These are phyloP conservation scores for Yueomyces sinensis DNA, from an alignment of 805 yeast genomes.

Conservation along the genomic window DNA sequence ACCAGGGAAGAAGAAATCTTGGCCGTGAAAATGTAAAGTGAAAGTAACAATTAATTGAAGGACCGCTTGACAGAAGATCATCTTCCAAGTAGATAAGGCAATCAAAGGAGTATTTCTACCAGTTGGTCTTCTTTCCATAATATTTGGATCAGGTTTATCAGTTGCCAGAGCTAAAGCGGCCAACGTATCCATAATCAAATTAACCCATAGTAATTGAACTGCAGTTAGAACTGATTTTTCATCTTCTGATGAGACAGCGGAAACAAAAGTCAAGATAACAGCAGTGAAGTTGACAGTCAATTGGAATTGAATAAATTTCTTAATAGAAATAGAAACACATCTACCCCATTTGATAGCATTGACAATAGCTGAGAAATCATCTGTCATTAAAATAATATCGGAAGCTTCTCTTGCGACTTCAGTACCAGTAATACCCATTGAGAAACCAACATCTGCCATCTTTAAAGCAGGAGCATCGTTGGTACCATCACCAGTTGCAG, in stretches of 20 bases:
- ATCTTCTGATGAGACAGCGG: constrained; percentile 74
- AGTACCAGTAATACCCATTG: constrained; percentile 98
- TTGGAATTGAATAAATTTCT: constrained; percentile 93
- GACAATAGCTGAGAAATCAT: constrained; percentile 88
- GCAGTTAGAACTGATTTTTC: constrained; percentile 89
- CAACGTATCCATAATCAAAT: constrained; percentile 93
- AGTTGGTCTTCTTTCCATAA: constrained; percentile 70
- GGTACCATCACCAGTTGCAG: constrained; percentile 99
- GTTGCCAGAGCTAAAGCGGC: constrained; percentile 98
- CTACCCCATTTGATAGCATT: constrained; percentile 98
- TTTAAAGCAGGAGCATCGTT: constrained; percentile 98
- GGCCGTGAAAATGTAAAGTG: constrained; percentile 69
- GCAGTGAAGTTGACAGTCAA: constrained; percentile 95
- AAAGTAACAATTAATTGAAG: constrained; percentile 75
- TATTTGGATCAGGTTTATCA: constrained; percentile 81
- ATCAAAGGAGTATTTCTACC: constrained; percentile 72
- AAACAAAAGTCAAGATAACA: constrained; percentile 83
- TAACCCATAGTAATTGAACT: constrained; percentile 94
- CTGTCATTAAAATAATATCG: constrained; percentile 84
- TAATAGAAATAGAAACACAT: constrained; percentile 87
- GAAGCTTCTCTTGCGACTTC: constrained; percentile 98
- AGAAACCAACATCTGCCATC: constrained; percentile 87
- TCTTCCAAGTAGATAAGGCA: constrained; percentile 92
- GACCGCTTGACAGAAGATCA: constrained; percentile 80
- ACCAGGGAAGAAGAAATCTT: constrained; percentile 36